Percentiles rank a stretch among this genome's conserved stretches.
Conservation (phyloP, 2,329 filamentous ascomycete species). For the Fusarium brachygibbosum region DNA sequence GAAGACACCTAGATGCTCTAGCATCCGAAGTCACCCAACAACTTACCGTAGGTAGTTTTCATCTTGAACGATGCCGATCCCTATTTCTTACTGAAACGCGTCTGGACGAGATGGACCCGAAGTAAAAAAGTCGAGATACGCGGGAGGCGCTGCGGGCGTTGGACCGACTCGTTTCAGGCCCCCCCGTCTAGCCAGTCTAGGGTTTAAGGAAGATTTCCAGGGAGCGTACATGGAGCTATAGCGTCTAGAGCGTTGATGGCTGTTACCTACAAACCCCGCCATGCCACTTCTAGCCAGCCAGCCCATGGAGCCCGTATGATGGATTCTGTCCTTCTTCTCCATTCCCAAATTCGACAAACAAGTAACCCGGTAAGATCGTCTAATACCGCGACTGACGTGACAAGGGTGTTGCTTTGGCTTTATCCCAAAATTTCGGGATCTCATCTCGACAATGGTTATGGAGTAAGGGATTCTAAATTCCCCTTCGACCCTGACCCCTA, state of each 20-base stretch:
- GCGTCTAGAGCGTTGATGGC: background rate
- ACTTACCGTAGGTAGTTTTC: background rate
- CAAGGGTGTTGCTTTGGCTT: conserved; percentile 30
- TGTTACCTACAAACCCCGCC: conserved; percentile 24
- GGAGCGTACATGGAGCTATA: no score
- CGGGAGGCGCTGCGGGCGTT: conserved; percentile 30
- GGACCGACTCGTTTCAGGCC: conserved; percentile 38
- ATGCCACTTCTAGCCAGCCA: conserved; percentile 15
- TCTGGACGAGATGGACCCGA: background rate
- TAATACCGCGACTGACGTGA: conserved; percentile 36
- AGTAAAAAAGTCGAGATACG: conserved; percentile 17
- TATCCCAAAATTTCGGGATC: conserved; percentile 39
- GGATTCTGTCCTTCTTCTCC: conserved; percentile 7
- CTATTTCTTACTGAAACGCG: conserved; percentile 31
- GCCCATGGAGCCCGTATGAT: background rate
- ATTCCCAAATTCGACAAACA: conserved; percentile 35
- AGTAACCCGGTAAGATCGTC: conserved; percentile 32
- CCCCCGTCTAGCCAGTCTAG: conserved; percentile 15
- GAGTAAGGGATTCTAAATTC: conserved; percentile 9
- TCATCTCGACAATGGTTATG: conserved; percentile 1
- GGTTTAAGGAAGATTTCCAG: conserved; percentile 18
- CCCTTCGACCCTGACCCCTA: background rate
- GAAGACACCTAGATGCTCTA: background rate
- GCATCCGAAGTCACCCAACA: background rate
- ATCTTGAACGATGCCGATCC: conserved; percentile 20